A percentile compares a stretch with the other conserved stretches of the same genome.
Evolutionary conservation across 768 basidiomycete species (phyloP).

Genomic region (Coprinopsis strossmayeri): DNA sequence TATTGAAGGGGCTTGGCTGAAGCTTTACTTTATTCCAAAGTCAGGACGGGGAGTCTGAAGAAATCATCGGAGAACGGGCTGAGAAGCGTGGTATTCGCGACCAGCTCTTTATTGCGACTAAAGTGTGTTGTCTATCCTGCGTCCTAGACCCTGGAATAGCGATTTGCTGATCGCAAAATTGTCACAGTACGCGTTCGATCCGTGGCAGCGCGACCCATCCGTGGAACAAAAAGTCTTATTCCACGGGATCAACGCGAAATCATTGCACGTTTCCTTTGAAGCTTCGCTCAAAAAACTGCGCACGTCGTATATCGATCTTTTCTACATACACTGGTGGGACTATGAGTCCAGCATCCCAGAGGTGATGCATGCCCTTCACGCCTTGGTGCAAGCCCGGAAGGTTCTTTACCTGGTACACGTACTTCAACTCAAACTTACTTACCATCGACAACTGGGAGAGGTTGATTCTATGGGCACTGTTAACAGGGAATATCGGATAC

Average conservation of each 20-base stretch:
- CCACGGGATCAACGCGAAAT: slow-evolving; percentile 37
- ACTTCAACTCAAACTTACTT: slow-evolving; percentile 1
- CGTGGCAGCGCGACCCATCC: slow-evolving; percentile 18
- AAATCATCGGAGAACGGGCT: slow-evolving; percentile 45
- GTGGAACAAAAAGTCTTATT: slow-evolving; percentile 24
- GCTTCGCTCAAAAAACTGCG: slow-evolving; percentile 35
- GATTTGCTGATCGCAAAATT: no score
- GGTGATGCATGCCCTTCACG: slow-evolving; percentile 47
- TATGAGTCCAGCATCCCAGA: slow-evolving; percentile 45
- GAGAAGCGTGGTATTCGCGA: slow-evolving; percentile 36
- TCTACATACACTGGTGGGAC: slow-evolving; percentile 47
- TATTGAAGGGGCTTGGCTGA: no score
- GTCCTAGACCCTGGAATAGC: no score
- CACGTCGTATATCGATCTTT: slow-evolving; percentile 26
- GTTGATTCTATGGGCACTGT: neutral
- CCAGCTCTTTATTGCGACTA: slow-evolving; percentile 38
- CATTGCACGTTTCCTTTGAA: slow-evolving; percentile 30
- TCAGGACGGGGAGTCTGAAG: slow-evolving; percentile 47
- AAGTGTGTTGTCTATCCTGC: no score
- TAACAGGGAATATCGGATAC: slow-evolving; percentile 37
- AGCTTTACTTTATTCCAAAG: no score
- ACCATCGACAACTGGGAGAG: no score
- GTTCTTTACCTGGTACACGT: slow-evolving; percentile 39
- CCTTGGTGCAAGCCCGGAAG: slow-evolving; percentile 43
- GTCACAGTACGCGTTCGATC: slow-evolving; percentile 24